Percentiles rank a stretch among this genome's conserved stretches.
These are phyloP conservation scores for Cylindrotheca fusiformis DNA, from an alignment of 108 stramenopile genomes.

Conservation along the genomic window DNA sequence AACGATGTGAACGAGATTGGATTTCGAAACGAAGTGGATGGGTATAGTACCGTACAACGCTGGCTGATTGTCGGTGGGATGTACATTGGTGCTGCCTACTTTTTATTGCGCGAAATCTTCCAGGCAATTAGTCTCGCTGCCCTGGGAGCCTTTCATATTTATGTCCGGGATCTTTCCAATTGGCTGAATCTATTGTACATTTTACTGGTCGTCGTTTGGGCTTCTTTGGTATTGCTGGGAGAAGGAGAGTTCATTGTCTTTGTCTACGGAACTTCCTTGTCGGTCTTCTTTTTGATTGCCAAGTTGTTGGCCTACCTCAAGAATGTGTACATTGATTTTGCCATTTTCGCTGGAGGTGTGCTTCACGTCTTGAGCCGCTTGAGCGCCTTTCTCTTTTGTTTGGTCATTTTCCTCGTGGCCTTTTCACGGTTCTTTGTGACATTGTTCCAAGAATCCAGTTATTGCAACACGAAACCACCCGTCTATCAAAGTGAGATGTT, in stretches of 20 bases:
- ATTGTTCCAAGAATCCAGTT: slow-evolving; percentile 32
- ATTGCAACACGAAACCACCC: slow-evolving; percentile 14
- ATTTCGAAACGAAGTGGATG: not conserved
- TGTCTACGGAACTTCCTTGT: slow-evolving; percentile 37
- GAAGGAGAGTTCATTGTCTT: slow-evolving; percentile 24
- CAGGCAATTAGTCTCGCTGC: slow-evolving; percentile 52
- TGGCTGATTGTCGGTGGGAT: slow-evolving; percentile 7
- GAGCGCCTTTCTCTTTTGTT: slow-evolving; percentile 48
- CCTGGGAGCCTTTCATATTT: slow-evolving; percentile 53
- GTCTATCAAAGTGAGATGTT: not conserved
- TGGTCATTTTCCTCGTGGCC: slow-evolving; percentile 54
- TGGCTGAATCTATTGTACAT: slow-evolving; percentile 56
- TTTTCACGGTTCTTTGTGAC: slow-evolving; percentile 62
- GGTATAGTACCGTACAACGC: too few species aligned
- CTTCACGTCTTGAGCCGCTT: slow-evolving; percentile 50
- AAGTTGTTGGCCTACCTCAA: slow-evolving; percentile 45
- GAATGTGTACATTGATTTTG: slow-evolving; percentile 58
- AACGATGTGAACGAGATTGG: slow-evolving; percentile 1
- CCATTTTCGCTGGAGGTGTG: slow-evolving; percentile 58
- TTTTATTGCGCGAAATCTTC: slow-evolving; percentile 64
- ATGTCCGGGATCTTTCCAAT: slow-evolving; percentile 61
- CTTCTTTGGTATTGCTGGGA: slow-evolving; percentile 44
- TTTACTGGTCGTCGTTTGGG: slow-evolving; percentile 49
- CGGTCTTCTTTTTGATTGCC: slow-evolving; percentile 34
- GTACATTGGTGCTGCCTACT: slow-evolving; percentile 65